These are phyloP conservation scores for Neoboletus brunneissimus DNA, from an alignment of 768 basidiomycete species.

Conservation along the genomic window DNA sequence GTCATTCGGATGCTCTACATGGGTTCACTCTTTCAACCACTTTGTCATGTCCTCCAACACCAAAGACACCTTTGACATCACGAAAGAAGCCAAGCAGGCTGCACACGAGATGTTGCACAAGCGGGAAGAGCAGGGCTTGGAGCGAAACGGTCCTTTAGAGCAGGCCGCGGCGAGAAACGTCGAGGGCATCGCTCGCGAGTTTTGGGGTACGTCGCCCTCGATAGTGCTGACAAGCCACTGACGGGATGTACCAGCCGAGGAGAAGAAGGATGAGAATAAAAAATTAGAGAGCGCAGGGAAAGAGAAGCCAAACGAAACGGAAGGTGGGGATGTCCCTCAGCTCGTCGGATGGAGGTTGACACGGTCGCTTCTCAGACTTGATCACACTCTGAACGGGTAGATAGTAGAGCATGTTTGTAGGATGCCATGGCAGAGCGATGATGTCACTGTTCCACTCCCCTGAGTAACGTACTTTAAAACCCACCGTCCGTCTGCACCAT, in stretches of 20 bases:
- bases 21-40: background rate
- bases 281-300: background rate
- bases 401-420: background rate
- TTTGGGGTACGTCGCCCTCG: background rate
- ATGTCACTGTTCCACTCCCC: conserved; percentile 4
- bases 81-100: background rate
- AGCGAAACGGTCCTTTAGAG: background rate
- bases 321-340: background rate
- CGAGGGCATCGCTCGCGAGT: background rate
- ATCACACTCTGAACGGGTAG: background rate
- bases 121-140: background rate
- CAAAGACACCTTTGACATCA: background rate
- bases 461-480: background rate
- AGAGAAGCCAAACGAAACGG: background rate
- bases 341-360: background rate
- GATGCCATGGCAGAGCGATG: background rate
- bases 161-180: background rate
- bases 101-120: background rate
- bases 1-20: background rate
- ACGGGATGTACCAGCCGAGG: background rate
- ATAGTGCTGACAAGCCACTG: background rate
- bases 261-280: background rate
- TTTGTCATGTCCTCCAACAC: background rate
- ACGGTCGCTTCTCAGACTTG: background rate
- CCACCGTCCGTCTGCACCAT: background rate